A percentile compares a stretch with the other conserved stretches of the same genome.
Evolutionary conservation across 805 yeast species (phyloP).

Genomic region (Cyberlindnera sargentensis): DNA sequence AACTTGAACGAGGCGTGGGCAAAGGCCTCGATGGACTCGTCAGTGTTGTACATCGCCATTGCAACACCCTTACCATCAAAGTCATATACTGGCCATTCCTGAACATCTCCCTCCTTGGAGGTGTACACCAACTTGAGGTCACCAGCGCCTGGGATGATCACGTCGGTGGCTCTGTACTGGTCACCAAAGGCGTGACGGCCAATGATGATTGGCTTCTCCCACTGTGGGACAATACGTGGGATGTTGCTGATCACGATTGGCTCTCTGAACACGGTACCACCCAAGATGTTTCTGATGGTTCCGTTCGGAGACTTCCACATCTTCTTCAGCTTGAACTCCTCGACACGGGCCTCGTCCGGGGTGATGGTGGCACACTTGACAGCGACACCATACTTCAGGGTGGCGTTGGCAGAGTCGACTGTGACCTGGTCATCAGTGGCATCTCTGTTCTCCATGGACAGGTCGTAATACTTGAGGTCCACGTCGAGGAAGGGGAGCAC

Average conservation of each 20-base stretch:
- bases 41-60: conserved; percentile 93
- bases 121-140: conserved; percentile 69
- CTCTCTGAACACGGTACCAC: conserved; percentile 96
- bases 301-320: conserved; percentile 99
- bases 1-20: conserved; percentile 90
- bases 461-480: conserved; percentile 86
- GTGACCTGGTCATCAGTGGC: conserved; percentile 85
- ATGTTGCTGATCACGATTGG: conserved; percentile 87
- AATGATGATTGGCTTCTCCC: conserved; percentile 94
- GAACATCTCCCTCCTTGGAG: conserved; percentile 47
- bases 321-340: conserved; percentile 83
- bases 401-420: conserved; percentile 83
- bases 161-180: conserved; percentile 90
- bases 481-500: conserved; percentile 80
- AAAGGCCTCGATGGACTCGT: conserved; percentile 81
- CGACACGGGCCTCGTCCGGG: conserved; percentile 94
- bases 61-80: conserved; percentile 70
- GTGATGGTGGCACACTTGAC: conserved; percentile 98
- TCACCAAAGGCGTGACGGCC: conserved; percentile 98
- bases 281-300: conserved; percentile 89
- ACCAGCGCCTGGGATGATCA: conserved; percentile 75
- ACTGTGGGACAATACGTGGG: conserved; percentile 82
- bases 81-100: conserved; percentile 57
- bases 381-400: conserved; percentile 82
- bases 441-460: conserved; percentile 83